A percentile compares a stretch with the other conserved stretches of the same genome.
phyloP scores from a whole-genome alignment of 2,329 filamentous ascomycete genomes.

The Colletotrichum coccodes region DNA sequence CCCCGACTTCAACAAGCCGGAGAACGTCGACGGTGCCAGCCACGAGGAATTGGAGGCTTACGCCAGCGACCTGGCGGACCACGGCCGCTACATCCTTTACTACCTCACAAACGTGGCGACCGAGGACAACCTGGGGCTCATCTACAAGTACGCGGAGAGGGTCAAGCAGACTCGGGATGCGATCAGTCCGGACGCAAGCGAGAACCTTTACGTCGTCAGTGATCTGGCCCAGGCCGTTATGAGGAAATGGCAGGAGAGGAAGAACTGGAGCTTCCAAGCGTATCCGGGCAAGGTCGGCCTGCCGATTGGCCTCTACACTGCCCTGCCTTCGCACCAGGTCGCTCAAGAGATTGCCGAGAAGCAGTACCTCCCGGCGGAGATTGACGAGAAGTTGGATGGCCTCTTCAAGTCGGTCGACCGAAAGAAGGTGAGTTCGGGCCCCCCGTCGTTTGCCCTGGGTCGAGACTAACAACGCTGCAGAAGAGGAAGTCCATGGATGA shows the following conservation, averaged over 20 bases:
- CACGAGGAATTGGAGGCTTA: conserved; percentile 49
- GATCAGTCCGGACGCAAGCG: conserved; percentile 73
- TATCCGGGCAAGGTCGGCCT: conserved; percentile 85
- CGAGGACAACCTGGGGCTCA: conserved; percentile 86
- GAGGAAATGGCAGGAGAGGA: conserved; percentile 85
- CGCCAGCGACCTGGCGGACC: conserved; percentile 76
- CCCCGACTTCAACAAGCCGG: conserved; percentile 77
- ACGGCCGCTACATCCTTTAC: conserved; percentile 89
- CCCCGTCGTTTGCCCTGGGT: neutral
- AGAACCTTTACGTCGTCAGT: conserved; percentile 85
- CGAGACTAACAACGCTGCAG: conserved; percentile 48
- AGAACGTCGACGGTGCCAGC: conserved; percentile 15
- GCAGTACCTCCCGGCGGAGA: conserved; percentile 81
- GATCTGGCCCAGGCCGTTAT: conserved; percentile 88
- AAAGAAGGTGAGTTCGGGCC: conserved; percentile 66
- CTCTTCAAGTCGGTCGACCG: conserved; percentile 73
- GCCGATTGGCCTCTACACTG: conserved; percentile 80
- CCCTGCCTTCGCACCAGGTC: conserved; percentile 78
- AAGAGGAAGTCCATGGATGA: conserved; percentile 68
- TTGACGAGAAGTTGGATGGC: conserved; percentile 81
- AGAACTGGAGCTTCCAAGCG: conserved; percentile 86
- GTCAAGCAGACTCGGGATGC: conserved; percentile 91
- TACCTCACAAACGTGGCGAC: conserved; percentile 86
- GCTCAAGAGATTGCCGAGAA: conserved; percentile 89
- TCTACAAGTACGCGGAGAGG: conserved; percentile 91